A percentile compares a stretch with the other conserved stretches of the same genome.
These are phyloP conservation scores for Pelargonium nanum DNA, from an alignment of 345 rosid species.

Conservation along the genomic window DNA sequence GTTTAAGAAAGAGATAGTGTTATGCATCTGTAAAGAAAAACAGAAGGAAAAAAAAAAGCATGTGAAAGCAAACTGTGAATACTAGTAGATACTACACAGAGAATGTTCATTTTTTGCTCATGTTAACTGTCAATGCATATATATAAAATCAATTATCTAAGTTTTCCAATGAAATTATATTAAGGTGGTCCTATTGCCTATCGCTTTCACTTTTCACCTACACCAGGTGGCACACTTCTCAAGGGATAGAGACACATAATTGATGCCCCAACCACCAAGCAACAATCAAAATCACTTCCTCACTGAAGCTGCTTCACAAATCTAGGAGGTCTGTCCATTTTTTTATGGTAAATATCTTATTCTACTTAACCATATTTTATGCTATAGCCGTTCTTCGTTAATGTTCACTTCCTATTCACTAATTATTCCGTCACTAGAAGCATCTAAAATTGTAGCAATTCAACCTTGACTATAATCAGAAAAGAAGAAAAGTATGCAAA, in stretches of 20 bases:
- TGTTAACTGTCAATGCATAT: background rate
- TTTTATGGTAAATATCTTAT: too few species aligned
- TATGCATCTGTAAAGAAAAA: background rate
- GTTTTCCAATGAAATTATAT: background rate
- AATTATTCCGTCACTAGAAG: background rate
- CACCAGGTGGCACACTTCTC: background rate
- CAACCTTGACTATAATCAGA: background rate
- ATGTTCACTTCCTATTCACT: too few species aligned
- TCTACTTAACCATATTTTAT: background rate
- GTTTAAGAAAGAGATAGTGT: constrained; percentile 10
- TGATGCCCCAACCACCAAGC: background rate
- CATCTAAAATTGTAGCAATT: background rate
- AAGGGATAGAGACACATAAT: background rate
- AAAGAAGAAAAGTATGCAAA: constrained; percentile 3
- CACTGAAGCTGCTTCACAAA: background rate
- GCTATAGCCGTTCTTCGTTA: background rate
- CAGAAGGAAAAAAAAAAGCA: constrained; percentile 1
- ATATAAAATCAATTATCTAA: too few species aligned
- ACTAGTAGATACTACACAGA: background rate
- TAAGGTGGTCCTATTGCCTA: background rate
- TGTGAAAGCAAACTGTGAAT: background rate
- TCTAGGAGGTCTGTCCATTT: too few species aligned
- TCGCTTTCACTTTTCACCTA: background rate
- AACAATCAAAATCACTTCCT: background rate
- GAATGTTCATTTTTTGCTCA: background rate